Base-by-base conservation (phyloP, 2,329 filamentous ascomycete genomes). In the Hypoxylon sp. region DNA sequence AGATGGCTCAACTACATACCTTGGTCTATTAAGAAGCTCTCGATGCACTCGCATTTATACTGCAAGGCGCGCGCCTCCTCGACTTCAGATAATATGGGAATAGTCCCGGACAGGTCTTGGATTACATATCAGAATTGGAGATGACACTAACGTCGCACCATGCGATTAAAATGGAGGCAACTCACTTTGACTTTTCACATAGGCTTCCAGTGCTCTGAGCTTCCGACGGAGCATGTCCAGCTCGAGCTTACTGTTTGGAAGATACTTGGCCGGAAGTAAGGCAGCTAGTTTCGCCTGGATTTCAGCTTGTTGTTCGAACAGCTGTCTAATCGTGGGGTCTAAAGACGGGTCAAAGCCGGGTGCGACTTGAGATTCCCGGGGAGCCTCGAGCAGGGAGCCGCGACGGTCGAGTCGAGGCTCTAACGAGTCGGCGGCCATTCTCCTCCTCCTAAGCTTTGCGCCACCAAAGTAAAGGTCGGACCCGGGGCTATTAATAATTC, bases 21-120 rank as follows among this genome's bases (percentile, higher is more conserved):
- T 77, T 82, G 78, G 17, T 84, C 82, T 67, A 86, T 75, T 72
- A 85, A 85, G 61, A 82, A 82, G 56, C 80, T 80, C 73, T 88
- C 85, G 60, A 89, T 83, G 75, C 85, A 87, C 77, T 89, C 86
- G 77, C 86, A 88, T 70, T 83, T 84, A 72, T 88, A 86, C 75
- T 89, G 86, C 58, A 88, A 77, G 38, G 82, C 80, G 61, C 86
- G 82, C 25, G 86, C 86, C 75, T 89, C 87, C 76, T 89, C 86
- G 23, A 83, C 80, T 68, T 87, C 84, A 58, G 85, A 88, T 60
- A 87, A 76, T 68, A 81, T 78, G 23, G 83, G 82, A 51, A 84
- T 74, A 67, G 76, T 78, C 46, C 78, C 76, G 32, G 78, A 74
- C 50, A 83, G 68, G 59, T 81, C 82, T 84, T 74, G 36, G 6